phyloP scores from a whole-genome alignment of 768 basidiomycete genomes.

The Guyanaporus albipodus region DNA sequence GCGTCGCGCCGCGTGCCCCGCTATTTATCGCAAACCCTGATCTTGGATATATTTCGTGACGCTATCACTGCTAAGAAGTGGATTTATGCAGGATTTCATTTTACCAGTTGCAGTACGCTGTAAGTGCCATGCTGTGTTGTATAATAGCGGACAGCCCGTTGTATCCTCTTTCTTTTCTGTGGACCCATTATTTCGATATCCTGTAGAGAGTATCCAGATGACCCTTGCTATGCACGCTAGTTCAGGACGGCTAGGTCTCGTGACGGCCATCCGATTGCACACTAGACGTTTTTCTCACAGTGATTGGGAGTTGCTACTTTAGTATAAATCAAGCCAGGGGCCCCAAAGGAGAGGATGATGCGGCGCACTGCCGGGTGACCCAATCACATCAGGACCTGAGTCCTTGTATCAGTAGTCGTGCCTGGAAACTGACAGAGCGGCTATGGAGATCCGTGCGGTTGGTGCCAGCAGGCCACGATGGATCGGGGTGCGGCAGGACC shows the following conservation, averaged over 20 bases:
- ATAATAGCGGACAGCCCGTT: background rate
- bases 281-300: background rate
- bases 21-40: slow-evolving; percentile 73
- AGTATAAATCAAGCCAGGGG: background rate
- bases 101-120: slow-evolving; percentile 1
- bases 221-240: background rate
- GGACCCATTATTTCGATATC: slow-evolving; percentile 8
- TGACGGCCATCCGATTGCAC: background rate
- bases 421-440: slow-evolving; percentile 16
- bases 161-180: slow-evolving; percentile 3
- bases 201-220: background rate
- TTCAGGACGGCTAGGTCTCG: background rate
- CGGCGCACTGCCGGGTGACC: slow-evolving; percentile 3
- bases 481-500: background rate
- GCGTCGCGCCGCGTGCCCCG: slow-evolving; percentile 57
- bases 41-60: slow-evolving; percentile 15
- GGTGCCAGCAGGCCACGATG: background rate
- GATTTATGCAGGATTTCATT: slow-evolving; percentile 1
- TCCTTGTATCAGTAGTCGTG: slow-evolving; percentile 3
- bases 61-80: background rate
- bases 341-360: background rate
- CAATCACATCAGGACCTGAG: background rate
- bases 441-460: background rate
- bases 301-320: background rate
- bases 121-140: slow-evolving; percentile 7